phyloP scores from a whole-genome alignment of 1,284 basidiomycete genomes.

The Cystobasidiaceae sp. region DNA sequence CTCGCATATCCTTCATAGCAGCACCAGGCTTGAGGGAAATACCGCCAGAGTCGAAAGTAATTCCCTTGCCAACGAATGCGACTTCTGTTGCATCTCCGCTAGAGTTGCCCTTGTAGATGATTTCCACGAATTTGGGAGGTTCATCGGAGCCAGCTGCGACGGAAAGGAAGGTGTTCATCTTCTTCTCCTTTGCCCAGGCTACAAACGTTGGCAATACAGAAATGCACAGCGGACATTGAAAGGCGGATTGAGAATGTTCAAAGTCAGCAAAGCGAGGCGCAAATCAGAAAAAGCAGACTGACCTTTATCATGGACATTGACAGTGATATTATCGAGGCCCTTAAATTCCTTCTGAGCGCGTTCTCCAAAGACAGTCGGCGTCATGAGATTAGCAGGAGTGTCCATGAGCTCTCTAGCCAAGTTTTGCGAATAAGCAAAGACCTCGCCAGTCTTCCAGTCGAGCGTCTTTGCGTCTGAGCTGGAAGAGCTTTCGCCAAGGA shows the following conservation, averaged over 20 bases:
- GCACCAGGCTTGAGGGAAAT: slow-evolving; percentile 74
- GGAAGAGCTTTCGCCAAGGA: slow-evolving; percentile 13
- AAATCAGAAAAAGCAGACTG: slow-evolving; percentile 31
- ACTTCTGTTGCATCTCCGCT: slow-evolving; percentile 45
- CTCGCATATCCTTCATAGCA: slow-evolving; percentile 57
- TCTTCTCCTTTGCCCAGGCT: slow-evolving; percentile 74
- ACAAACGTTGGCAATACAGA: not conserved
- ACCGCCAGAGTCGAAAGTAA: slow-evolving; percentile 72
- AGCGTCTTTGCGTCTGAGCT: slow-evolving; percentile 35
- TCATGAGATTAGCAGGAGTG: slow-evolving; percentile 74
- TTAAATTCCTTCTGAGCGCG: slow-evolving; percentile 64
- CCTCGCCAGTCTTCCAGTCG: slow-evolving; percentile 65
- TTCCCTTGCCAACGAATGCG: slow-evolving; percentile 79
- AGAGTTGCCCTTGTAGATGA: slow-evolving; percentile 69
- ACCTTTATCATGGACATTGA: slow-evolving; percentile 72
- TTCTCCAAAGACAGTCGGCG: slow-evolving; percentile 69
- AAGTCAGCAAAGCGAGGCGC: not conserved
- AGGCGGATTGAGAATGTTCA: not conserved
- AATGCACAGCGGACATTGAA: not conserved
- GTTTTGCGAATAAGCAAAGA: slow-evolving; percentile 76
- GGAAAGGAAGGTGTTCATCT: slow-evolving; percentile 83
- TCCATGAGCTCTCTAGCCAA: slow-evolving; percentile 65
- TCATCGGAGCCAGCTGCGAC: slow-evolving; percentile 76
- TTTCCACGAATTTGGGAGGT: slow-evolving; percentile 80
- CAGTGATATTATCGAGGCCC: slow-evolving; percentile 62